Percentiles rank a stretch among this genome's conserved stretches.
phyloP scores from a whole-genome alignment of 2,329 filamentous ascomycete species.

The Talaromyces verruculosus region DNA sequence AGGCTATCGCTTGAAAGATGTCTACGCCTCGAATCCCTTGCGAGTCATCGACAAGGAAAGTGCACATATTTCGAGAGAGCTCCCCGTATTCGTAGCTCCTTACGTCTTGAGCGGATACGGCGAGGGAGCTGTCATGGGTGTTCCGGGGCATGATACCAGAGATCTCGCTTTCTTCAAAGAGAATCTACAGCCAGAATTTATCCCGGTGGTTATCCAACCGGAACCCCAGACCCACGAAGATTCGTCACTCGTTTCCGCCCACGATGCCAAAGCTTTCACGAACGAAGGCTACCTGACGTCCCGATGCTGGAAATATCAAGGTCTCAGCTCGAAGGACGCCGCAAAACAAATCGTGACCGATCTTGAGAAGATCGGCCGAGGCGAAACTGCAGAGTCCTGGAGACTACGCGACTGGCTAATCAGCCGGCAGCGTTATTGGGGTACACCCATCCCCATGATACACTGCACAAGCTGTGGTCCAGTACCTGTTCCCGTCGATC shows the following conservation, averaged over 20 bases:
- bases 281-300: constrained; percentile 67
- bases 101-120: constrained; percentile 86
- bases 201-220: constrained; percentile 61
- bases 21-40: constrained; percentile 67
- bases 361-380: constrained; percentile 55
- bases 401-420: constrained; percentile 85
- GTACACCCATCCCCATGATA: constrained; percentile 82
- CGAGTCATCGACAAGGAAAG: constrained; percentile 54
- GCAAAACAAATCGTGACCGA: constrained; percentile 59
- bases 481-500: constrained; percentile 72
- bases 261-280: constrained; percentile 58
- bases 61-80: constrained; percentile 37
- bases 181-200: constrained; percentile 61
- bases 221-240: constrained; percentile 24
- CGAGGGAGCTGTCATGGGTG: constrained; percentile 87
- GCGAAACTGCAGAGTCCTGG: constrained; percentile 69
- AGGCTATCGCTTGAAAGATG: constrained; percentile 65
- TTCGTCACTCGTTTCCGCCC: constrained; percentile 29
- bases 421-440: constrained; percentile 91
- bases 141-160: constrained; percentile 77
- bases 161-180: constrained; percentile 79
- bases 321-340: constrained; percentile 63
- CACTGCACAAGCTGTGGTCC: constrained; percentile 76
- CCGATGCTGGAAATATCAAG: constrained; percentile 64
- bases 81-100: constrained; percentile 78